These are phyloP conservation scores for Dictyostelium citrinum DNA, from an alignment of 78 protist genomes.

Conservation along the genomic window DNA sequence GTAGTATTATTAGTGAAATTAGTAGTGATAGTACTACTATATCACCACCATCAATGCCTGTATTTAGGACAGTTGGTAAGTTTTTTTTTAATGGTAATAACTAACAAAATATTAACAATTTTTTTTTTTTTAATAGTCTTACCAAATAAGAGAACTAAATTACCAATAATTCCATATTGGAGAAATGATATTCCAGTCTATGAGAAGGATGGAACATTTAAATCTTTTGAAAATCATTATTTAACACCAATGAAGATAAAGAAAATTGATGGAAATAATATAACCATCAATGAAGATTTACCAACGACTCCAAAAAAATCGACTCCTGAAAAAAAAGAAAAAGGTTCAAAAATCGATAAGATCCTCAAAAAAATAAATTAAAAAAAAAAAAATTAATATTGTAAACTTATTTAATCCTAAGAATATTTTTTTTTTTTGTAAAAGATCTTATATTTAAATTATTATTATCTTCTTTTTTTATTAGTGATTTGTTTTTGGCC, in stretches of 20 bases:
- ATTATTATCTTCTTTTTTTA: too few species aligned
- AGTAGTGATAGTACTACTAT: background rate
- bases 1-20: background rate
- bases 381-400: too few species aligned
- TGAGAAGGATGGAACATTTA: background rate
- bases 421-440: too few species aligned
- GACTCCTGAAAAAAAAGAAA: background rate
- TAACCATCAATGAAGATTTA: background rate
- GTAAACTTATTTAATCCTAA: too few species aligned
- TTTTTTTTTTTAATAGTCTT: background rate
- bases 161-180: background rate
- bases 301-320: background rate
- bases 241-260: background rate
- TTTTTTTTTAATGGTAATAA: too few species aligned
- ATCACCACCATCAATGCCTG: background rate
- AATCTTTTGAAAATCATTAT: background rate
- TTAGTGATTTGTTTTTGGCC: too few species aligned
- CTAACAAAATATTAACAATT: background rate
- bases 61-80: background rate
- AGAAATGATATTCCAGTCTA: background rate
- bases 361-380: background rate
- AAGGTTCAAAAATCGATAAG: background rate
- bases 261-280: background rate
- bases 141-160: background rate
- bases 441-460: too few species aligned